Percentiles rank a stretch among this genome's conserved stretches.
Conservation (phyloP, 2,329 filamentous ascomycete genomes). For the Botryotinia globosa region DNA sequence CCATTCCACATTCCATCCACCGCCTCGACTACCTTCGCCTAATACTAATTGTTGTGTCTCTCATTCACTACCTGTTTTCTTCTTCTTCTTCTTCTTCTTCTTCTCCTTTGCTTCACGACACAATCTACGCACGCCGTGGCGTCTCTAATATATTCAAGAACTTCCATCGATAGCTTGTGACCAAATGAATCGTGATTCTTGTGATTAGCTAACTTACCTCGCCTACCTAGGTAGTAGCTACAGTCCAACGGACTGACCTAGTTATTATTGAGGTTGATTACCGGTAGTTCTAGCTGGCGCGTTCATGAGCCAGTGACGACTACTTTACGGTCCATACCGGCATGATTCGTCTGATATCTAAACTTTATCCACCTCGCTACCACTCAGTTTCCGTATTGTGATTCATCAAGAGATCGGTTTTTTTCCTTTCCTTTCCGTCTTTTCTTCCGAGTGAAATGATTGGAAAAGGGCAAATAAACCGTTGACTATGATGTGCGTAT, state of each 20-base stretch:
- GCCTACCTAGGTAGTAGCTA: neutral
- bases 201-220: neutral
- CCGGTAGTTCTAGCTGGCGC: neutral
- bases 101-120: neutral
- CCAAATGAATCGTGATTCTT: neutral
- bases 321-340: neutral
- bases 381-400: neutral
- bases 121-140: slow-evolving; percentile 6
- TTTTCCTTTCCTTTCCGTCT: neutral
- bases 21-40: slow-evolving; percentile 1
- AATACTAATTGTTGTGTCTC: slow-evolving; percentile 4
- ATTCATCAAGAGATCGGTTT: neutral
- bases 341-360: slow-evolving; percentile 10
- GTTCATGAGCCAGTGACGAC: neutral
- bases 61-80: neutral
- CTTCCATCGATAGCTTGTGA: neutral
- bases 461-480: neutral
- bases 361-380: neutral
- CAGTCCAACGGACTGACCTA: neutral
- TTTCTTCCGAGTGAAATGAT: neutral
- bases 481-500: neutral
- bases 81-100: neutral
- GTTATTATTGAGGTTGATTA: slow-evolving; percentile 3
- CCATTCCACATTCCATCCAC: neutral
- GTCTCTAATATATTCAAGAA: neutral